Conservation (phyloP, 2,329 filamentous ascomycete species). For the Fusarium solani-melongenae region DNA sequence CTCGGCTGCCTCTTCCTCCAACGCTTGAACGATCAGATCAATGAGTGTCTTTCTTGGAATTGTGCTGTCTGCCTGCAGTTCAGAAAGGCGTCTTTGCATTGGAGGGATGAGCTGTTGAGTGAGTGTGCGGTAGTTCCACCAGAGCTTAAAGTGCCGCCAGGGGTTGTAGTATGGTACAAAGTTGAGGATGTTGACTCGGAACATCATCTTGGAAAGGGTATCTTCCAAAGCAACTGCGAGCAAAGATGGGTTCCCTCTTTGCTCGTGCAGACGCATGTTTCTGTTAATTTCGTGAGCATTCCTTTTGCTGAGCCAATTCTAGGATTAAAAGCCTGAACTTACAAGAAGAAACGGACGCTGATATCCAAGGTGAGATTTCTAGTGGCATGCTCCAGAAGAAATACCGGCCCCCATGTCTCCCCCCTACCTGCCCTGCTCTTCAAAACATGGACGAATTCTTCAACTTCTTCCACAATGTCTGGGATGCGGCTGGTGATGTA, state of each 20-base stretch:
- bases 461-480: slow-evolving; percentile 51
- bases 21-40: slow-evolving; percentile 22
- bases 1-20: slow-evolving; percentile 17
- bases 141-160: slow-evolving; percentile 31
- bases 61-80: neutral
- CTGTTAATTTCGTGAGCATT: neutral
- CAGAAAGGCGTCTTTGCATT: slow-evolving; percentile 11
- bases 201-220: slow-evolving; percentile 16
- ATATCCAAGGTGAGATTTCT: slow-evolving; percentile 55
- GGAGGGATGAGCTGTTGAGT: slow-evolving; percentile 7
- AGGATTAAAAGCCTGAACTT: neutral
- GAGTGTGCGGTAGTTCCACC: slow-evolving; percentile 28
- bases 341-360: slow-evolving; percentile 52
- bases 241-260: slow-evolving; percentile 12
- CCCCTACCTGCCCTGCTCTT: slow-evolving; percentile 14
- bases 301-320: neutral
- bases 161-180: slow-evolving; percentile 22
- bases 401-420: slow-evolving; percentile 28
- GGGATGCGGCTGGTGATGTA: slow-evolving; percentile 50
- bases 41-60: slow-evolving; percentile 25
- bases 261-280: slow-evolving; percentile 25
- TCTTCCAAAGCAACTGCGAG: slow-evolving; percentile 19
- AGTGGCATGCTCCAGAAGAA: slow-evolving; percentile 49
- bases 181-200: slow-evolving; percentile 20
- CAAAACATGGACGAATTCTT: slow-evolving; percentile 46